A percentile compares a stretch with the other conserved stretches of the same genome.
These are phyloP conservation scores for Hura crepitans DNA, from an alignment of 441 rosid genomes.

Conservation along the genomic window DNA sequence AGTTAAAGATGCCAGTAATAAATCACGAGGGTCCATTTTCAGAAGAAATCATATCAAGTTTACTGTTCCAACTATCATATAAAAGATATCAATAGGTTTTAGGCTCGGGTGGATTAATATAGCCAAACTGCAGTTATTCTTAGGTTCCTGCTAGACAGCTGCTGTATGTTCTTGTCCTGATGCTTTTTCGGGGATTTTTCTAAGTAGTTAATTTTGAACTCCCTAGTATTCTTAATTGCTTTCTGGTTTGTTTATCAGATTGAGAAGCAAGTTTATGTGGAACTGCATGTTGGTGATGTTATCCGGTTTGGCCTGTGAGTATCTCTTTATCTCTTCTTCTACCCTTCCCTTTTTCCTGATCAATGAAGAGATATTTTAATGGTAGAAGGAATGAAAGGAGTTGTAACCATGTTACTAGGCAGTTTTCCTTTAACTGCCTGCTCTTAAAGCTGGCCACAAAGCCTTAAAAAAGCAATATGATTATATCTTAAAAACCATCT, in stretches of 20 bases:
- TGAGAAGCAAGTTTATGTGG: constrained; percentile 57
- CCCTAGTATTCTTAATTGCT: constrained; percentile 9
- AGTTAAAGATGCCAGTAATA: neutral
- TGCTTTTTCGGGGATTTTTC: neutral
- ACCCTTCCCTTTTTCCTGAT: neutral
- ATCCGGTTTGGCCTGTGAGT: constrained; percentile 92
- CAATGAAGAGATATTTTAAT: neutral
- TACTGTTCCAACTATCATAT: neutral
- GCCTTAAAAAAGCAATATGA: neutral
- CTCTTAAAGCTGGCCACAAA: neutral
- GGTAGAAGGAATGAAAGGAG: neutral
- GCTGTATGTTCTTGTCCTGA: neutral
- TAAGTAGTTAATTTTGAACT: neutral
- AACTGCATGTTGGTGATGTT: constrained; percentile 83
- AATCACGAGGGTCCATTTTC: neutral
- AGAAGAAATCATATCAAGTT: neutral
- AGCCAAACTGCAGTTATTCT: neutral
- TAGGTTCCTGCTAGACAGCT: neutral
- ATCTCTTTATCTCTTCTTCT: constrained; percentile 13
- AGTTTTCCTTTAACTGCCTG: neutral
- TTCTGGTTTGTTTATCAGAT: constrained; percentile 41
- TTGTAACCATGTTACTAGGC: neutral
- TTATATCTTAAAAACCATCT: neutral
- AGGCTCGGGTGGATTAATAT: neutral
- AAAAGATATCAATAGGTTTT: neutral